phyloP scores from a whole-genome alignment of 805 yeast genomes.

The Pichia phayaonensis region DNA sequence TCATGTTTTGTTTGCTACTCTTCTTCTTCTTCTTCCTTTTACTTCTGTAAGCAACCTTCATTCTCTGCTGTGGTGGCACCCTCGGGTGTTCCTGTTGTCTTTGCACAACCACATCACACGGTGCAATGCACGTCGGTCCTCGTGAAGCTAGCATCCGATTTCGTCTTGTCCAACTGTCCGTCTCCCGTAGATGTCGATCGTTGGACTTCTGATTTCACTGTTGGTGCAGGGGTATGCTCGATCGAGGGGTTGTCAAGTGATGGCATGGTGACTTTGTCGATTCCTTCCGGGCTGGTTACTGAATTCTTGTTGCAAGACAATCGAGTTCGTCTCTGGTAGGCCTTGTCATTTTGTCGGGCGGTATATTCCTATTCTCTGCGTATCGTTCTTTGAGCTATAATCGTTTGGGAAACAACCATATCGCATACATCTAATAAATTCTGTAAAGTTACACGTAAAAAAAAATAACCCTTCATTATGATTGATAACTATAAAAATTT shows the following conservation, averaged over 20 bases:
- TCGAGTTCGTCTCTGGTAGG: slow-evolving; percentile 58
- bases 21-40: neutral
- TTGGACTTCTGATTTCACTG: slow-evolving; percentile 22
- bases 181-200: slow-evolving; percentile 22
- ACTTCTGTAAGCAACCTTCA: neutral
- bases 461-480: neutral
- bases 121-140: slow-evolving; percentile 30
- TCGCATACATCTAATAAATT: slow-evolving; percentile 70
- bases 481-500: neutral
- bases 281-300: slow-evolving; percentile 10
- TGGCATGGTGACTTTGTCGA: slow-evolving; percentile 16
- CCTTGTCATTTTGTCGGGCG: slow-evolving; percentile 48
- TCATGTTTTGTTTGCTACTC: neutral
- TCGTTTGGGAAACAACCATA: slow-evolving; percentile 99
- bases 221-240: slow-evolving; percentile 87
- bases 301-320: slow-evolving; percentile 22
- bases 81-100: slow-evolving; percentile 7
- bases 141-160: slow-evolving; percentile 28
- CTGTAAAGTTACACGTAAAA: neutral
- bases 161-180: slow-evolving; percentile 19
- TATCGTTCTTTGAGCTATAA: slow-evolving; percentile 76
- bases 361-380: slow-evolving; percentile 99
- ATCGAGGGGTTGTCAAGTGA: slow-evolving; percentile 92
- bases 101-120: slow-evolving; percentile 19
- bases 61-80: slow-evolving; percentile 16